Evolutionary conservation across 768 basidiomycete species (phyloP).

Genomic region (Russula sp.): DNA sequence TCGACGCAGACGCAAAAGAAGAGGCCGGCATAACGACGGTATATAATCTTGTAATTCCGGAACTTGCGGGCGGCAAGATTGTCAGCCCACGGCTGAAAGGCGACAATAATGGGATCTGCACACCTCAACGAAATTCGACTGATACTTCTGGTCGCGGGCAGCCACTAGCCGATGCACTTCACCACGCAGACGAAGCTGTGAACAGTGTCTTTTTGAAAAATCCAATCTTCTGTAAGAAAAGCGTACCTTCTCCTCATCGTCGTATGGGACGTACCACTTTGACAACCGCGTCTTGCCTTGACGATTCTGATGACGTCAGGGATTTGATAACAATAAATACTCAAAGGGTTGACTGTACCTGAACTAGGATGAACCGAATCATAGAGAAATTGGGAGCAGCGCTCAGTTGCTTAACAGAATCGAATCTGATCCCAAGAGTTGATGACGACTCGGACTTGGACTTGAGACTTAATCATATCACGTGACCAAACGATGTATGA

Average conservation of each 20-base stretch:
- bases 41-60: slow-evolving; percentile 96
- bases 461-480: background rate
- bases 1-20: slow-evolving; percentile 99
- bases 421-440: too few species aligned
- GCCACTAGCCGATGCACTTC: slow-evolving; percentile 96
- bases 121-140: slow-evolving; percentile 99
- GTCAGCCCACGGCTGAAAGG: background rate
- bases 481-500: background rate
- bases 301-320: slow-evolving; percentile 63
- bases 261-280: slow-evolving; percentile 99
- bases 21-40: slow-evolving; percentile 92
- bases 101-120: slow-evolving; percentile 26
- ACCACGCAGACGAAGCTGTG: slow-evolving; percentile 83
- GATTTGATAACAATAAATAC: background rate
- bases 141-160: slow-evolving; percentile 96
- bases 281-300: slow-evolving; percentile 97
- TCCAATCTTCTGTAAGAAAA: background rate
- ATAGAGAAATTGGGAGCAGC: slow-evolving; percentile 37
- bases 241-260: slow-evolving; percentile 95
- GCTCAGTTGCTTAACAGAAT: too few species aligned
- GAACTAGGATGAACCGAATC: slow-evolving; percentile 97
- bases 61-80: slow-evolving; percentile 49
- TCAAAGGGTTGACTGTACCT: slow-evolving; percentile 44
- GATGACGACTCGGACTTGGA: too few species aligned
- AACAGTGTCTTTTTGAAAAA: background rate